phyloP scores from a whole-genome alignment of 495 filamentous ascomycete genomes.

The Daldinia concentrica region DNA sequence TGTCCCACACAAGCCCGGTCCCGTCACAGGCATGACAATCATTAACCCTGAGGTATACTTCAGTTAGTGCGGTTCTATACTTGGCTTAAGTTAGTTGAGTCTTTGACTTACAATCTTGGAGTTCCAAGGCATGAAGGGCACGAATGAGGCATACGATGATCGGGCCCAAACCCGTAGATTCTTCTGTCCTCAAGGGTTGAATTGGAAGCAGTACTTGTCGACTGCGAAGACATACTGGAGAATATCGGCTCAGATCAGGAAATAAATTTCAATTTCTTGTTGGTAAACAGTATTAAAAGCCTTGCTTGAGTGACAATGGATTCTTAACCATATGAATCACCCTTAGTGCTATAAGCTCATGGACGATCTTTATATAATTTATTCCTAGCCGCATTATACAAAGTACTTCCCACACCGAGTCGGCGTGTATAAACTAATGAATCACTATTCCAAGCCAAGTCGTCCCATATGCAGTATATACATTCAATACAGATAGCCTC shows the following conservation, averaged over 20 bases:
- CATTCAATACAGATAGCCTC: neutral
- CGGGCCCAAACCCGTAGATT: slow-evolving; percentile 34
- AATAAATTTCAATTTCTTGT: neutral
- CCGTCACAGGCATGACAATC: slow-evolving; percentile 28
- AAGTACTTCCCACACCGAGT: too few relatives aligned
- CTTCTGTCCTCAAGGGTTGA: slow-evolving; percentile 23
- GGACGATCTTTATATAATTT: neutral
- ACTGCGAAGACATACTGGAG: slow-evolving; percentile 27
- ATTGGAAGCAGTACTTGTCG: slow-evolving; percentile 7
- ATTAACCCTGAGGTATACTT: slow-evolving; percentile 21
- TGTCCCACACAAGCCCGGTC: slow-evolving; percentile 35
- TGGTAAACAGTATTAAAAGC: neutral
- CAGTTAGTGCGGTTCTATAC: neutral
- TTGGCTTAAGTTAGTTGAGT: neutral
- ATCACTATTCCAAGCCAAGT: neutral
- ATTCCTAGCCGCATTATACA: neutral
- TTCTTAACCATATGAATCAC: neutral
- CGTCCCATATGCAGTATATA: neutral
- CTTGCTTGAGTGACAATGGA: neutral
- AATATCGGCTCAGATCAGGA: neutral
- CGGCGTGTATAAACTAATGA: neutral
- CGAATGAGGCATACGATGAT: slow-evolving; percentile 32
- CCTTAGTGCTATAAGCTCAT: neutral
- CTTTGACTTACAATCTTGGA: slow-evolving; percentile 23
- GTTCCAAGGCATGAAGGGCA: slow-evolving; percentile 33